Conservation (phyloP, 352 stramenopile species). For the Phytophthora boehmeriae region DNA sequence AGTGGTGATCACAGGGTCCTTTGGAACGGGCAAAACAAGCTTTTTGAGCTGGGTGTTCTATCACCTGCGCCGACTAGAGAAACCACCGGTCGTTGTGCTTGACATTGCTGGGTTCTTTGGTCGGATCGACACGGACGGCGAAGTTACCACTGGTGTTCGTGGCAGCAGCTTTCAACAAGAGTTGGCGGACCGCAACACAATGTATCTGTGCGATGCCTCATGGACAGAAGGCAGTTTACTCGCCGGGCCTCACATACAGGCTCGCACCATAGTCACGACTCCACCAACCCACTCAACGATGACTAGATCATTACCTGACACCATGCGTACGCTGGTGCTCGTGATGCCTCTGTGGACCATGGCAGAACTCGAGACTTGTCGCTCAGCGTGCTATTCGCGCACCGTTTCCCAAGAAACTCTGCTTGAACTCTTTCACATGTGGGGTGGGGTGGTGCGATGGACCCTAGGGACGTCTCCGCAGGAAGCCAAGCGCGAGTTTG, state of each 20-base stretch:
- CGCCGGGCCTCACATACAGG: slow-evolving; percentile 12
- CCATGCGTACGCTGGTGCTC: slow-evolving; percentile 24
- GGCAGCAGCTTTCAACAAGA: slow-evolving; percentile 33
- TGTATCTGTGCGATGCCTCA: slow-evolving; percentile 39
- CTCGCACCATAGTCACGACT: slow-evolving; percentile 32
- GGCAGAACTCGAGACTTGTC: slow-evolving; percentile 39
- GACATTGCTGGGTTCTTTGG: slow-evolving; percentile 38
- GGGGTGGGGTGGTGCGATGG: slow-evolving; percentile 39
- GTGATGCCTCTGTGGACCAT: slow-evolving; percentile 48
- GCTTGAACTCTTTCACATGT: slow-evolving; percentile 34
- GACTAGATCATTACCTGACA: slow-evolving; percentile 1
- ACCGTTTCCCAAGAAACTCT: slow-evolving; percentile 25
- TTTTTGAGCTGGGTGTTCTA: slow-evolving; percentile 45
- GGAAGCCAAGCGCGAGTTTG: slow-evolving; percentile 28
- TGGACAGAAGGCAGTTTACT: slow-evolving; percentile 7
- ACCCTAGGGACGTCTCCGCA: slow-evolving; percentile 26
- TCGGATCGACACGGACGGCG: slow-evolving; percentile 26
- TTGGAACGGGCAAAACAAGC: slow-evolving; percentile 43
- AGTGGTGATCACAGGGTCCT: slow-evolving; percentile 40
- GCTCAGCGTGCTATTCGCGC: slow-evolving; percentile 32
- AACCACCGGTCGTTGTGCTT: slow-evolving; percentile 37
- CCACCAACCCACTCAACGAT: slow-evolving; percentile 11
- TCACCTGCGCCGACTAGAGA: slow-evolving; percentile 14
- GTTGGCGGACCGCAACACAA: slow-evolving; percentile 24
- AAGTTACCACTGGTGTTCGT: slow-evolving; percentile 24